These are phyloP conservation scores for Xylaria sp. DNA, from an alignment of 2,329 filamentous ascomycete species.

Conservation along the genomic window DNA sequence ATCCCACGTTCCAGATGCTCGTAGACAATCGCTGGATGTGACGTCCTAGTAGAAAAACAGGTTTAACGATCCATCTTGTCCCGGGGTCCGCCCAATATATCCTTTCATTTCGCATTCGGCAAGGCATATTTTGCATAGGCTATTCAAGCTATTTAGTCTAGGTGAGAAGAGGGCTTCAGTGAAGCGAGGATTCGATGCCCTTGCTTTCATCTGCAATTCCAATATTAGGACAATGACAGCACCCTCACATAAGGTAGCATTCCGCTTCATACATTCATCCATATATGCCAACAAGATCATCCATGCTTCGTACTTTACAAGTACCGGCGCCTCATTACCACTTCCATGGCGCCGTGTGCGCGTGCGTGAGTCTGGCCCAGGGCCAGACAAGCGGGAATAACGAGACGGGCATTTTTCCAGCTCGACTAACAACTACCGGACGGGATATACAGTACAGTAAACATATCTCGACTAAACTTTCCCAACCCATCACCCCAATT, in stretches of 20 bases:
- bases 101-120: conserved; percentile 16
- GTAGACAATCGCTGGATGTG: conserved; percentile 14
- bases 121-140: conserved; percentile 18
- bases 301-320: background rate
- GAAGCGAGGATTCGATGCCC: conserved; percentile 11
- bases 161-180: conserved; percentile 1
- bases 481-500: background rate
- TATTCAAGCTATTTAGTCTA: conserved; percentile 13
- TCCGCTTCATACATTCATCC: background rate
- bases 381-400: background rate
- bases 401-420: background rate
- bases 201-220: conserved; percentile 15
- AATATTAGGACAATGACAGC: conserved; percentile 8
- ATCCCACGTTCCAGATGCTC: conserved; percentile 14
- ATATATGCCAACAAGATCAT: background rate
- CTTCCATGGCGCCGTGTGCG: conserved; percentile 4
- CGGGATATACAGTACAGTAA: conserved; percentile 5
- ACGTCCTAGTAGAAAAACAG: conserved; percentile 19
- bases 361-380: conserved; percentile 4
- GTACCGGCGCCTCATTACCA: background rate
- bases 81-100: conserved; percentile 14
- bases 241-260: conserved; percentile 7
- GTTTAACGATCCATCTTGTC: conserved; percentile 13
- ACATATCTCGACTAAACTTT: conserved; percentile 10
- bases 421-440: background rate